Evolutionary conservation across 192 early-diverging fungal genomes (phyloP), one percentile per base, ranked within the genome.

Genomic region (Coemansia asiatica): DNA sequence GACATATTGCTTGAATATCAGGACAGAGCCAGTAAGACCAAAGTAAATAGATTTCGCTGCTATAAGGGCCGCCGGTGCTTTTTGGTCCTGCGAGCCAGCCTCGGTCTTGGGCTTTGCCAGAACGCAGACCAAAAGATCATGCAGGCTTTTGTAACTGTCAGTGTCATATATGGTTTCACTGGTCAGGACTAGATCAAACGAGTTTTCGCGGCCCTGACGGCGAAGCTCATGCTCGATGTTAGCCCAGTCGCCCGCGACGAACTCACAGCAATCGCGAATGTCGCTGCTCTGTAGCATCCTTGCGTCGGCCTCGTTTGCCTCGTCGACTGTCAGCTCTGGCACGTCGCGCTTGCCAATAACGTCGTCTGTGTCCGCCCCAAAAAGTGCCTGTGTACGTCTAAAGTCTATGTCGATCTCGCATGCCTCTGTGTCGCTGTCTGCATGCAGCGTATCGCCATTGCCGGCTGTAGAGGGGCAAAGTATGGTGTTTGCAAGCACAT

Each of bases 1-100:
- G 19, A 94, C 86, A 23, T 89, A 74, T 56, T 83, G 63, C 33
- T 86, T 68, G 72, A 97, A 97, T 40, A 88, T 77, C 18, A 90
- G 74, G 28, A 95, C 84, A 19, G 90, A 90, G 6, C 96, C 96
- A 25, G 90, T 86, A 1, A 94, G 94, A 22, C 96, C 96, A 89
- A 98, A 98, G 72, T 98, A 98, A 7, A 90, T 89, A 0, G 90
- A 87, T 67, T 98, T 98, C 63, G 95, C 95, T 18, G 95, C 94
- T 8, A 98, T 84, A 29, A 90, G 87, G 15, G 54, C 70, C 64
- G 61, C 63, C 16, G 79, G 79, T 36, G 46, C 38, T 16, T 33
- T 19, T 33, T 16, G 23, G 18, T 18, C 13, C 16, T 27, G 23
- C 10, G 78, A 74, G 64, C 85, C 75, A 53, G 84, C 74, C 64